Percentiles rank a stretch among this genome's conserved stretches.
Conservation (phyloP, 2,329 filamentous ascomycete genomes). For the Xylaria sp. region DNA sequence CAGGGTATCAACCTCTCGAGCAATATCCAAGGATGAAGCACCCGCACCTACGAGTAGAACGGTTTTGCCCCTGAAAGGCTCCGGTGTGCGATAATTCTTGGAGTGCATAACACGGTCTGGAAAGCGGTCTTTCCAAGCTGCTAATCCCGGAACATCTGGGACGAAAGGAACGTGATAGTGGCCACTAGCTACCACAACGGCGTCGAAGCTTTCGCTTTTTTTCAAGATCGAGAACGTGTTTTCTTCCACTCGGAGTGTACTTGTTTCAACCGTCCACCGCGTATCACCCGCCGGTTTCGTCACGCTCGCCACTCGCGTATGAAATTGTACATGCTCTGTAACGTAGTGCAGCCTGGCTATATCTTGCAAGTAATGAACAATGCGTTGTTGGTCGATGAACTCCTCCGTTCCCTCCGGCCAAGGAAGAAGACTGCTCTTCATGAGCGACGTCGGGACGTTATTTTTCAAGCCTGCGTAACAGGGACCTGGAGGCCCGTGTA, state of each 20-base stretch:
- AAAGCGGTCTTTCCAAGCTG: slow-evolving; percentile 64
- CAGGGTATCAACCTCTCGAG: slow-evolving; percentile 52
- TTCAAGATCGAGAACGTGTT: slow-evolving; percentile 46
- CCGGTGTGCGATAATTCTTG: slow-evolving; percentile 75
- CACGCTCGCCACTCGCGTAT: slow-evolving; percentile 67
- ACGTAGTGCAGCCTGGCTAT: slow-evolving; percentile 63
- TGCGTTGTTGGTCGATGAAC: slow-evolving; percentile 65
- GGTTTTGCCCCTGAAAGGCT: slow-evolving; percentile 64
- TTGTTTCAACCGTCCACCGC: slow-evolving; percentile 64
- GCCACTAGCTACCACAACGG: slow-evolving; percentile 72
- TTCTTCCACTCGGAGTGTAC: slow-evolving; percentile 52
- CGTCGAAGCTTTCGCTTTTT: slow-evolving; percentile 63
- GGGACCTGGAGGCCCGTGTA: slow-evolving; percentile 63
- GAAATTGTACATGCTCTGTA: slow-evolving; percentile 60
- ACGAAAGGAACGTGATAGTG: slow-evolving; percentile 73
- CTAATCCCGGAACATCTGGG: slow-evolving; percentile 68
- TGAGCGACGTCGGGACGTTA: slow-evolving; percentile 74
- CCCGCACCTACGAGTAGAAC: slow-evolving; percentile 65
- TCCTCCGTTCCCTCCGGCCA: slow-evolving; percentile 71
- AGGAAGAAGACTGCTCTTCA: slow-evolving; percentile 54
- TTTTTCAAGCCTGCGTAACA: slow-evolving; percentile 71
- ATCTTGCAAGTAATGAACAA: slow-evolving; percentile 71
- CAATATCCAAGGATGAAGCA: slow-evolving; percentile 57
- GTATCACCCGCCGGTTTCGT: slow-evolving; percentile 55
- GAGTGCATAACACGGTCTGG: slow-evolving; percentile 70